phyloP scores from a whole-genome alignment of 176 grass and related monocot species.

The Oryza glumipatula region DNA sequence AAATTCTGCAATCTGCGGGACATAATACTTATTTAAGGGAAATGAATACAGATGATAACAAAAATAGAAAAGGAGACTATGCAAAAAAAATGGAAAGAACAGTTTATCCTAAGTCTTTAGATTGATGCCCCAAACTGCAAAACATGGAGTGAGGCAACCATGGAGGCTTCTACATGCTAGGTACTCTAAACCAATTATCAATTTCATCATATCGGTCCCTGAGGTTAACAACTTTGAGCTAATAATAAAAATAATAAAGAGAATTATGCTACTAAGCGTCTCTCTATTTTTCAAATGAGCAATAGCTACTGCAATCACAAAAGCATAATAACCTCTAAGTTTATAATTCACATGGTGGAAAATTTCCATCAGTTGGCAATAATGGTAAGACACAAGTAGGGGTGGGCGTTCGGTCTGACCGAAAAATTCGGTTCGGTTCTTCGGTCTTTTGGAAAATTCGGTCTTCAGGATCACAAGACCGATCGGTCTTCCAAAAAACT shows the following conservation, averaged over 20 bases:
- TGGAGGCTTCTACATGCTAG: not conserved
- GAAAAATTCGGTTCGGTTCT: too few species aligned
- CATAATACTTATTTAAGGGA: conserved; percentile 30
- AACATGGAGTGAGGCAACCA: not conserved
- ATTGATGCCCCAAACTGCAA: not conserved
- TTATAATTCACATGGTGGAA: conserved; percentile 8
- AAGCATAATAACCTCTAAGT: not conserved
- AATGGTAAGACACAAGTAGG: not conserved
- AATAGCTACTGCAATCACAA: not conserved
- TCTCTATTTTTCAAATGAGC: not conserved
- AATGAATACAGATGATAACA: conserved; percentile 18
- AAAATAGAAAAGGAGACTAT: conserved; percentile 20
- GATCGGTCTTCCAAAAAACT: too few species aligned
- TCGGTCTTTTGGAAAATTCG: too few species aligned
- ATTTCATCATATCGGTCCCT: not conserved
- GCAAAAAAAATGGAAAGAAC: not conserved
- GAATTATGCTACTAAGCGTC: not conserved
- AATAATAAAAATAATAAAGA: not conserved
- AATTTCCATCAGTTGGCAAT: conserved; percentile 4
- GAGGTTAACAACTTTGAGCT: not conserved
- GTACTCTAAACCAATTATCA: not conserved
- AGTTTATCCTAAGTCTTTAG: not conserved
- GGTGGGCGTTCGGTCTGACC: too few species aligned
- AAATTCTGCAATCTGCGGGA: conserved; percentile 96
- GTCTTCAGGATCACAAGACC: too few species aligned